Conservation (phyloP, 768 basidiomycete genomes). For the Boletus fagicola region DNA sequence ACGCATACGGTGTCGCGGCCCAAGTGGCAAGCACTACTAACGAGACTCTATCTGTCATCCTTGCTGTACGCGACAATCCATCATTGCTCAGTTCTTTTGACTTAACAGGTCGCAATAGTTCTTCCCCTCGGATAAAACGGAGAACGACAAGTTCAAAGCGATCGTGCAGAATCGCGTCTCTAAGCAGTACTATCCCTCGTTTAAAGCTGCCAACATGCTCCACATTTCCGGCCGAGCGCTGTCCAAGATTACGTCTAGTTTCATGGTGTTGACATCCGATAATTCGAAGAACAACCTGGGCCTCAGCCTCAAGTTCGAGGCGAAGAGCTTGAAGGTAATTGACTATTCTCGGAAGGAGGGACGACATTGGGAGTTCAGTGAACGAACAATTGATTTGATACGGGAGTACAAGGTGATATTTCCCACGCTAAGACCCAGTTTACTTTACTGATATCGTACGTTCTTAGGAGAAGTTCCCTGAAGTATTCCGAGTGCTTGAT, state of each 20-base stretch:
- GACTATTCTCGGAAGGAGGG: constrained; percentile 87
- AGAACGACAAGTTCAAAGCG: constrained; percentile 74
- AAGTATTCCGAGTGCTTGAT: constrained; percentile 75
- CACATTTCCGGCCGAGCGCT: constrained; percentile 76
- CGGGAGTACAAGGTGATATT: constrained; percentile 71
- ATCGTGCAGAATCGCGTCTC: constrained; percentile 53
- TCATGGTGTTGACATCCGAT: constrained; percentile 81
- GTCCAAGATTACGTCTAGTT: constrained; percentile 89
- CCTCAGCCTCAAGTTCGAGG: constrained; percentile 94
- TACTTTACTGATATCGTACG: background rate
- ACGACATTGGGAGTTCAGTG: constrained; percentile 89
- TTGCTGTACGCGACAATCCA: constrained; percentile 60
- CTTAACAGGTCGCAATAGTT: constrained; percentile 48
- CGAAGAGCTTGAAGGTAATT: constrained; percentile 88
- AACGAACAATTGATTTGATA: constrained; percentile 79
- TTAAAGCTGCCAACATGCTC: constrained; percentile 70
- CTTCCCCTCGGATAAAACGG: constrained; percentile 79
- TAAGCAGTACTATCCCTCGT: constrained; percentile 73
- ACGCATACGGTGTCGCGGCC: constrained; percentile 94
- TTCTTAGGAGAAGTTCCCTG: constrained; percentile 71
- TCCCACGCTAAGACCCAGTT: too few species aligned
- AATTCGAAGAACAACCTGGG: constrained; percentile 86
- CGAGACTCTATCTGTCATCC: constrained; percentile 69
- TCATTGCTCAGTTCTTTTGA: background rate
- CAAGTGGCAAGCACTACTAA: constrained; percentile 77